Percentiles rank a stretch among this genome's conserved stretches.
Conservation (phyloP, 176 grass and related monocot genomes). For the Luzula sylvatica region DNA sequence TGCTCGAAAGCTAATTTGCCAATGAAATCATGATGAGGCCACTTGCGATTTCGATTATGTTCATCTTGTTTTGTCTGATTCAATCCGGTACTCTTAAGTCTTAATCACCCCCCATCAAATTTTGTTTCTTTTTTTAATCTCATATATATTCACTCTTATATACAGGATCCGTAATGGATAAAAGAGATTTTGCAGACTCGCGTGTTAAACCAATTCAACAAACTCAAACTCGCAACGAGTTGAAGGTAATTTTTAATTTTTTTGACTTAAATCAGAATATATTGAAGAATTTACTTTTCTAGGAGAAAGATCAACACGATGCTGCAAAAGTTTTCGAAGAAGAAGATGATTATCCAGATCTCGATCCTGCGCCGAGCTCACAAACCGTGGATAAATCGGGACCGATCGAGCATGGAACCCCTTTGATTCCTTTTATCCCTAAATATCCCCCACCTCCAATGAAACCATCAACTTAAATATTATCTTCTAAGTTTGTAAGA, state of each 20-base stretch:
- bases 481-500: too few species aligned
- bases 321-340: not conserved
- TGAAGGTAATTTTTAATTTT: not conserved
- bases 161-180: too few species aligned
- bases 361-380: constrained; percentile 10
- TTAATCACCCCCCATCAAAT: too few species aligned
- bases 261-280: not conserved
- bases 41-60: not conserved
- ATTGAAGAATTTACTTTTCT: too few species aligned
- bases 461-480: not conserved
- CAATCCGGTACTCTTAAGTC: not conserved
- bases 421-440: not conserved
- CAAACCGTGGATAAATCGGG: constrained; percentile 2
- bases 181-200: too few species aligned
- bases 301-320: not conserved
- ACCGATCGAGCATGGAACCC: constrained; percentile 6
- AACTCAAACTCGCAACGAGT: not conserved
- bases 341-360: constrained; percentile 8
- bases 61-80: too few species aligned
- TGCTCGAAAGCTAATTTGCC: not conserved
- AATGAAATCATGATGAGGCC: not conserved
- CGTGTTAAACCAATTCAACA: too few species aligned
- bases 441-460: not conserved
- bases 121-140: not conserved
- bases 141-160: too few species aligned